These are phyloP conservation scores for Kokia cookei DNA, from an alignment of 441 rosid genomes.

Conservation along the genomic window DNA sequence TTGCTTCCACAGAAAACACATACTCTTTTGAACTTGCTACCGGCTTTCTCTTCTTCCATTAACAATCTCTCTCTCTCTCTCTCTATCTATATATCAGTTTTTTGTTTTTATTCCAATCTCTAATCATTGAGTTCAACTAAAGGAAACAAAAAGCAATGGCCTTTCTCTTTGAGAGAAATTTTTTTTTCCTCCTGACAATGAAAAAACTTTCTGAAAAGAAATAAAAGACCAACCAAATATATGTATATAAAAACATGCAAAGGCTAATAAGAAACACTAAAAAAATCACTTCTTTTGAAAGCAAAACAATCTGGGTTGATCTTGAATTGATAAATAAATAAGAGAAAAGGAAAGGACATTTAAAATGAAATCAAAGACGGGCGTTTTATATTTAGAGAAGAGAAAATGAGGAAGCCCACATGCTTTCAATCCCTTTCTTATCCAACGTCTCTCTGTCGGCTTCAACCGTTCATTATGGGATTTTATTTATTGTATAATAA, in stretches of 20 bases:
- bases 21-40: constrained; percentile 59
- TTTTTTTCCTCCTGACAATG: not conserved
- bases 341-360: not conserved
- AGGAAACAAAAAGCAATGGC: constrained; percentile 11
- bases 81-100: not conserved
- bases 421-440: constrained; percentile 32
- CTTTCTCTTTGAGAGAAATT: constrained; percentile 5
- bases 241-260: not conserved
- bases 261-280: constrained; percentile 6
- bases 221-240: not conserved
- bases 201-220: constrained; percentile 3
- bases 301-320: constrained; percentile 18
- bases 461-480: constrained; percentile 2
- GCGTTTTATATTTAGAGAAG: constrained; percentile 8
- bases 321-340: constrained; percentile 1
- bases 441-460: constrained; percentile 45
- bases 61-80: constrained; percentile 12
- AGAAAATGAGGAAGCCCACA: constrained; percentile 37
- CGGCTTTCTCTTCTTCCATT: constrained; percentile 44
- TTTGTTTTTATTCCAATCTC: constrained; percentile 18
- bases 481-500: not conserved
- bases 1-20: constrained; percentile 95
- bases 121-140: constrained; percentile 16
- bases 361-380: constrained; percentile 7
- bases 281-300: not conserved